Evolutionary conservation across 2,329 filamentous ascomycete species (phyloP), one percentile per base, ranked within the genome.

Genomic region (Calonectria honghensis): DNA sequence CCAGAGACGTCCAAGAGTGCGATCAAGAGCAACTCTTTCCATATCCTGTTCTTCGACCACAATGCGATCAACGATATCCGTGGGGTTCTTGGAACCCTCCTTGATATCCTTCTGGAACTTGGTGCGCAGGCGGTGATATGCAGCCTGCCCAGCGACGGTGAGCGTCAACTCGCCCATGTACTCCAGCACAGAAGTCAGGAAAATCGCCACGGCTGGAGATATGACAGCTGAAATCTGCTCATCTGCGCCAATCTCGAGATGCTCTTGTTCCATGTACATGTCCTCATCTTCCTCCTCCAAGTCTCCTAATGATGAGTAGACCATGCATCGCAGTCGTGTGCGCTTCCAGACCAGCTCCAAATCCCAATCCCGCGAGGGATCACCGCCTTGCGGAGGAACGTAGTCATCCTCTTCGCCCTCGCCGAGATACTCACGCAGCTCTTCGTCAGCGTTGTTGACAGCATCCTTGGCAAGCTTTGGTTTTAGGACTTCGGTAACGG

Each of bases 251-350:
- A 89, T 87, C 48, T 92, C 91, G 14, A 96, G 88, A 51, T 94
- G 91, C 72, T 97, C 95, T 80, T 95, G 92, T 77, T 96, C 93
- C 83, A 97, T 94, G 81, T 95, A 95, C 66, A 93, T 92, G 82
- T 98, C 96, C 84, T 98, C 97, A 78, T 99, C 97, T 79, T 98
- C 96, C 86, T 99, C 97, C 84, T 99, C 97, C 90, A 99, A 93
- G 82, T 99, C 96, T 57, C 97, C 97, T 9, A 99, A 88, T 11
- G 97, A 96, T 11, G 96, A 98, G 84, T 98, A 98, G 29, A 99
- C 96, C 97, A 99, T 99, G 84, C 97, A 98, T 75, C 97, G 92
- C 80, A 99, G 87, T 70, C 97, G 92, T 0, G 96, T 97, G 78
- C 97, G 91, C 87, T 97, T 98, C 96, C 97, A 99, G 24, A 96